Base-by-base conservation (phyloP, 768 basidiomycete genomes). In the Lepiota brunneoincarnata region DNA sequence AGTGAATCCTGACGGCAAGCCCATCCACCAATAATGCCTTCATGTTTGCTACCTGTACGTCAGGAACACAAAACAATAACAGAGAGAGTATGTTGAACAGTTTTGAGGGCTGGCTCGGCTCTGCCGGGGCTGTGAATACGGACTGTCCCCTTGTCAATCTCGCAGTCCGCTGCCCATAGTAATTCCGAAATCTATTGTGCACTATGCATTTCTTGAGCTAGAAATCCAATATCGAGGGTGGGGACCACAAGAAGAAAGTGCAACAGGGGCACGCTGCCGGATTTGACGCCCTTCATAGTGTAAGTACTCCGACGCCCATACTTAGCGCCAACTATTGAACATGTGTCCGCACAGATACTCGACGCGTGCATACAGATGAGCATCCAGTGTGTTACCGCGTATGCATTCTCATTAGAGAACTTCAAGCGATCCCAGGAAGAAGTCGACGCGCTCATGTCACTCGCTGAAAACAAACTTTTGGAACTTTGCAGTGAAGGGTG, bases 391-490 rank as follows among this genome's bases (percentile, higher is more conserved):
- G 93, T 98, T 21, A 87, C 92, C 2, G 91, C 88, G n/a, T 99
- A 96, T 62, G 93, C 93, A n/a, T 99, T 99, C 70, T 83, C 94
- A 1, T 93, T 98, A 56, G 96, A 98, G 62, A 99, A 98, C 72
- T 98, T 98, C 73, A 91, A 91, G 57, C 81, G 97, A 18, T 79
- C 88, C 0, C 74, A 81, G 50, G 86, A 87, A 3, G 97, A 99
- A 67, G 93, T 99, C 1, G 83, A 88, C 21, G 83, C 84, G 2
- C 76, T 98, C 61, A 93, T 99, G 93, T 68, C 73, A n/a, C 68
- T 99, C 44, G 89, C 90, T 0, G 85, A 91, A 65, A 76, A 78
- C 14, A 86, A 87, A 58, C 76, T 98, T 24, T 64, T 85, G 34
- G 91, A 96, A 67, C 74, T 98, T 15, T 88, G 86, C 48, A 62